Conservation (phyloP, 805 yeast species). For the Helenozyma rhizophorensis region DNA sequence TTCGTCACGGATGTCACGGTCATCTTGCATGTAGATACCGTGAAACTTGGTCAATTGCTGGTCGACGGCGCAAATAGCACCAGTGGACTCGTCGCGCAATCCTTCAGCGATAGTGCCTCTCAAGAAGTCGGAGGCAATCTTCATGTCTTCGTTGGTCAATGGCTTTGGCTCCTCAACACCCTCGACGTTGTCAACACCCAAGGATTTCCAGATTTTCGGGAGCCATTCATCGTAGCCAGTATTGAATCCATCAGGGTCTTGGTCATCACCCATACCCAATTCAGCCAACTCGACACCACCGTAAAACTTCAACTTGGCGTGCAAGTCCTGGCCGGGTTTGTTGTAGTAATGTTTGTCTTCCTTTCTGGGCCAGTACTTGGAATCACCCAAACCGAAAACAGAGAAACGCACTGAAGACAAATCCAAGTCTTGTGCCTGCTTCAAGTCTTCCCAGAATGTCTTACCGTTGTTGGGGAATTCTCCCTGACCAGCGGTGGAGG, state of each 20-base stretch:
- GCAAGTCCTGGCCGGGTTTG: slow-evolving; percentile 79
- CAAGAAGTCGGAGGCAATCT: slow-evolving; percentile 76
- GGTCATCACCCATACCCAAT: slow-evolving; percentile 92
- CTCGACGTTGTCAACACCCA: slow-evolving; percentile 78
- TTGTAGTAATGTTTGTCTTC: slow-evolving; percentile 93
- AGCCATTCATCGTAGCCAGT: slow-evolving; percentile 93
- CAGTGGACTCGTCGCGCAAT: slow-evolving; percentile 74
- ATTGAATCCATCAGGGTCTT: slow-evolving; percentile 91
- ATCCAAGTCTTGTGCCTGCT: slow-evolving; percentile 59
- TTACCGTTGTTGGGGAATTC: slow-evolving; percentile 84
- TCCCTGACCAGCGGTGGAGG: slow-evolving; percentile 84
- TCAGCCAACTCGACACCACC: slow-evolving; percentile 74
- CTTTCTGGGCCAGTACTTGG: slow-evolving; percentile 94
- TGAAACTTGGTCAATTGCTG: slow-evolving; percentile 96
- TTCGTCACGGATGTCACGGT: slow-evolving; percentile 90
- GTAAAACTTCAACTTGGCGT: slow-evolving; percentile 56
- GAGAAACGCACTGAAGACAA: slow-evolving; percentile 53
- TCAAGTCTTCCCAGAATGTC: slow-evolving; percentile 68
- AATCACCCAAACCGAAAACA: slow-evolving; percentile 77
- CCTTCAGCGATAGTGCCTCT: slow-evolving; percentile 94
- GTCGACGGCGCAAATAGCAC: slow-evolving; percentile 85
- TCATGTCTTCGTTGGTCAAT: slow-evolving; percentile 93
- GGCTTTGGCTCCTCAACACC: slow-evolving; percentile 89
- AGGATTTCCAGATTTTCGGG: slow-evolving; percentile 75
- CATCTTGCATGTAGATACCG: slow-evolving; percentile 98